Conservation (phyloP, 2,329 filamentous ascomycete species). For the Apiospora kogelbergensis region DNA sequence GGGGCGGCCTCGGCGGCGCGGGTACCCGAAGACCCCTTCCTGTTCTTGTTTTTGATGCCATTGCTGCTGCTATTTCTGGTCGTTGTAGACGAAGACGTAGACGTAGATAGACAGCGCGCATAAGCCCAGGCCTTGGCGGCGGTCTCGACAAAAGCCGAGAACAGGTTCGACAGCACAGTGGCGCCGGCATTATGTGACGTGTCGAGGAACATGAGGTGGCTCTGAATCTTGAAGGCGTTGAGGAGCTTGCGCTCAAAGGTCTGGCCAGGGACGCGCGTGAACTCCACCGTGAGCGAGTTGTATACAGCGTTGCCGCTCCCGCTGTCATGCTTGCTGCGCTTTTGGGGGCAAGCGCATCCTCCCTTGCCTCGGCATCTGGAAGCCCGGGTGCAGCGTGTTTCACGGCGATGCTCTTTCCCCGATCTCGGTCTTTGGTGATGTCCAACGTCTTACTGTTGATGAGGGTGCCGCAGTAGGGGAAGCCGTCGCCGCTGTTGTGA, state of each 20-base stretch:
- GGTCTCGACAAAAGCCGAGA: constrained; percentile 72
- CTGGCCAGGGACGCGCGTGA: constrained; percentile 68
- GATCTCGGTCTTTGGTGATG: constrained; percentile 66
- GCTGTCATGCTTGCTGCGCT: constrained; percentile 32
- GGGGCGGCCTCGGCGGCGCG: neutral
- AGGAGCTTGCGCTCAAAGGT: constrained; percentile 80
- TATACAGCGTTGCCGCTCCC: constrained; percentile 46
- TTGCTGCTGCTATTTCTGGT: neutral
- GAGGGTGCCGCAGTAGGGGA: constrained; percentile 84
- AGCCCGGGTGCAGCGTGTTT: neutral
- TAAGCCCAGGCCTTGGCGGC: constrained; percentile 74
- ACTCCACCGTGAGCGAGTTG: constrained; percentile 78
- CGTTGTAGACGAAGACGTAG: no score
- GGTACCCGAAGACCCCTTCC: neutral
- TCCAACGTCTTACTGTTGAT: constrained; percentile 77
- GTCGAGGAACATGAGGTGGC: constrained; percentile 82
- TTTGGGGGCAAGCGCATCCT: neutral
- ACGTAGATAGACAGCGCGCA: constrained; percentile 49
- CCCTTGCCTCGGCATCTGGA: neutral
- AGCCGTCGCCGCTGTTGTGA: constrained; percentile 43
- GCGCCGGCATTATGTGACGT: constrained; percentile 70
- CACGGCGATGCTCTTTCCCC: constrained; percentile 8
- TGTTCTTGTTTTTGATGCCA: neutral
- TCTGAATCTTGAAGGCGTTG: constrained; percentile 77
- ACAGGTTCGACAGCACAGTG: constrained; percentile 73